These are phyloP conservation scores for Botrytis fragariae DNA, from an alignment of 2,329 filamentous ascomycete species.

Conservation along the genomic window DNA sequence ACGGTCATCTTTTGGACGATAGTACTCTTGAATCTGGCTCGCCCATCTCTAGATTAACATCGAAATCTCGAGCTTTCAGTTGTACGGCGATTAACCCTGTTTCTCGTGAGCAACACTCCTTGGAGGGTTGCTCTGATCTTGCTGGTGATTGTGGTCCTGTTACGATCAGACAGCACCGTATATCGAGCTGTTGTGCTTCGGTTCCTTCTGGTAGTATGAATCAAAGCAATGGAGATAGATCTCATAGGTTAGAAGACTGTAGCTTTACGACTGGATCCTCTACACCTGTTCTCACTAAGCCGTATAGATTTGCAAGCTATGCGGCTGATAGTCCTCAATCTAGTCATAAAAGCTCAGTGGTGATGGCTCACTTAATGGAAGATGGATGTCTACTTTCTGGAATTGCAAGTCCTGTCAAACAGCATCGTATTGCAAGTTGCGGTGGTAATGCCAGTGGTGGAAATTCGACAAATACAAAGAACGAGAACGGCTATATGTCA, in stretches of 20 bases:
- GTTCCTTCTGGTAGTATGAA: background rate
- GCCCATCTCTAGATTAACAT: background rate
- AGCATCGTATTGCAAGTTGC: constrained; percentile 1
- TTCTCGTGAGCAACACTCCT: background rate
- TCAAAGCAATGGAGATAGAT: background rate
- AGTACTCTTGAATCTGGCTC: background rate
- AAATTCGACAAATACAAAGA: background rate
- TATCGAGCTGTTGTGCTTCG: constrained; percentile 13
- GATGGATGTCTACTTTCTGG: constrained; percentile 16
- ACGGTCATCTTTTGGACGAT: background rate
- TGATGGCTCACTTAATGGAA: background rate
- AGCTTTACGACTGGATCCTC: constrained; percentile 8
- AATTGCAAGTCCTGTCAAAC: constrained; percentile 3
- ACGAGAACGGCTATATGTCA: background rate
- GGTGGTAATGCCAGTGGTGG: too few species aligned
- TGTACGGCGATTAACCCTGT: background rate
- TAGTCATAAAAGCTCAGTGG: background rate
- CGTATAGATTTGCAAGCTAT: constrained; percentile 4
- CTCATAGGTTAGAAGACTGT: background rate
- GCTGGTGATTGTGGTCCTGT: background rate
- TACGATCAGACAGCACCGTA: background rate
- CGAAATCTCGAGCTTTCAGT: background rate
- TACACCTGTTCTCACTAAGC: background rate
- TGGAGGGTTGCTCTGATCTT: background rate
- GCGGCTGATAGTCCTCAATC: background rate